Base-by-base conservation (phyloP, 202 grass and related monocot genomes). In the Panicum virgatum region DNA sequence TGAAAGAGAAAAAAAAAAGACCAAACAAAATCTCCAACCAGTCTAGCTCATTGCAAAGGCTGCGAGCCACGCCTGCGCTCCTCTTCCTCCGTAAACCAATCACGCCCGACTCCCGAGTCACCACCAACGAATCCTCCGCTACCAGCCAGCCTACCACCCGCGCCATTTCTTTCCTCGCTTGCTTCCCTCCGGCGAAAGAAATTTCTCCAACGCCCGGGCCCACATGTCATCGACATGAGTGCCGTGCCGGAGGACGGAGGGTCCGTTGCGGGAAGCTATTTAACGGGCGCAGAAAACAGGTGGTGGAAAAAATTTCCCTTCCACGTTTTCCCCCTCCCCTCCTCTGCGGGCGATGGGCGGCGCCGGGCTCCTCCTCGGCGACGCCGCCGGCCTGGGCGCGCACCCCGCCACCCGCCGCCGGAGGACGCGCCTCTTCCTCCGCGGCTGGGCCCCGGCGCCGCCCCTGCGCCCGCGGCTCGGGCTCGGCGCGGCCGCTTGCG, bases 321-420 rank as follows among this genome's bases (percentile, higher is more conserved):
- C 19, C 20, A 0, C 36, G 16, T 18, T 25, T 1, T 16, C 18
- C 32, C 27, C 25, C 19, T 34, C 23, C 27, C 3, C 36, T 37
- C 25, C 70, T 4, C 10, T 26, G 26, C 45, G 64, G 81, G 79
- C 77, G 68, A 97, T 97, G 95, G 85, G 85, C 76, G 87, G n/a
- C n/a, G n/a, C 82, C 79, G 86, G 82, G 69, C 59, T 98, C 57
- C 77, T 98, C 30, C 83, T 95, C 72, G 92, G 96, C 69, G 94
- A 93, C 60, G 78, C 90, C 86, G 32, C 90, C 47, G 62, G 79
- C 10, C 84, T 86, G 48, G 82, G 88, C 22, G 32, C 32, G 16
- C 84, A 88, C 76, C 43, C 37, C 34, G 12, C 73, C 61, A 1
- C 42, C 0, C 36, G 46, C 56, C 50, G 77, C 37, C 65, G 36